A percentile compares a stretch with the other conserved stretches of the same genome.
Conservation (phyloP, 2,329 filamentous ascomycete species). For the Endothia cerciana region DNA sequence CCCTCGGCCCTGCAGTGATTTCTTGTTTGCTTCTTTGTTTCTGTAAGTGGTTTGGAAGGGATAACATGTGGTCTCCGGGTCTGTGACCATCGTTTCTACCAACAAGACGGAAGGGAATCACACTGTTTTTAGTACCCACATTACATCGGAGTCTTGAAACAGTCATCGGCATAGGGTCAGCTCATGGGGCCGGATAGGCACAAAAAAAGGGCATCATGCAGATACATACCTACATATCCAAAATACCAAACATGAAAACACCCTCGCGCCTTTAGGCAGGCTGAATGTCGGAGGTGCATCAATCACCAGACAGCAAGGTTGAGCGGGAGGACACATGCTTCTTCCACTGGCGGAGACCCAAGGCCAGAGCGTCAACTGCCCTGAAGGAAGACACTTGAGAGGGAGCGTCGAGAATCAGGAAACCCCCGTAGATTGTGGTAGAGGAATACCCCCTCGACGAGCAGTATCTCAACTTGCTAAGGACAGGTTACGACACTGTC, state of each 20-base stretch:
- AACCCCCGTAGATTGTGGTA: too few species aligned
- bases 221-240: neutral
- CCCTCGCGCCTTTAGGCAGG: neutral
- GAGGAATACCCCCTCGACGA: too few species aligned
- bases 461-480: too few species aligned
- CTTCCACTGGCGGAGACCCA: too few species aligned
- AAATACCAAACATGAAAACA: neutral
- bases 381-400: too few species aligned
- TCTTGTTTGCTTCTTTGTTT: constrained; percentile 16
- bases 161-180: constrained; percentile 6
- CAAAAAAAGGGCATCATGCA: neutral
- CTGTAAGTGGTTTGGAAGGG: constrained; percentile 1
- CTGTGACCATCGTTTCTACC: neutral
- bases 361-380: too few species aligned
- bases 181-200: neutral
- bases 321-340: too few species aligned
- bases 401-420: too few species aligned
- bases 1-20: constrained; percentile 35
- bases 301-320: too few species aligned
- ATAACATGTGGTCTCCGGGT: constrained; percentile 12
- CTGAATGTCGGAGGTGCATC: neutral
- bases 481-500: too few species aligned
- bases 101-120: neutral
- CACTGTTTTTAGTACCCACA: neutral
- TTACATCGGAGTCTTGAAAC: neutral